phyloP scores from a whole-genome alignment of 2,329 filamentous ascomycete genomes.

The Claviceps paspali region DNA sequence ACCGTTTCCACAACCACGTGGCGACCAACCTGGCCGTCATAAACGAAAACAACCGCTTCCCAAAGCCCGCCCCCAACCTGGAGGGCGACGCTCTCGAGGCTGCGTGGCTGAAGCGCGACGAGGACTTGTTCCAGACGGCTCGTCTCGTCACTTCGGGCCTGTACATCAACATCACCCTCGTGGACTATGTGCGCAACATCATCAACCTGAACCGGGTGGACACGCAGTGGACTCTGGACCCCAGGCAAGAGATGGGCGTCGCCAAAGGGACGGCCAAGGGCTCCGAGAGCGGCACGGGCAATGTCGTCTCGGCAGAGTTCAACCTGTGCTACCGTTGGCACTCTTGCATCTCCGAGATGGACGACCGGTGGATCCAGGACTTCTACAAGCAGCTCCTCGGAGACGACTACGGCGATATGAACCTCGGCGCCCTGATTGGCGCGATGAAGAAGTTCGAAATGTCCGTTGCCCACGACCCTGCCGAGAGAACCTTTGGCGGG shows the following conservation, averaged over 20 bases:
- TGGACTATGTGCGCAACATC: constrained; percentile 68
- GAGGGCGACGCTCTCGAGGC: constrained; percentile 31
- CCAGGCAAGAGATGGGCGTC: constrained; percentile 51
- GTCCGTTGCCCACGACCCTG: constrained; percentile 48
- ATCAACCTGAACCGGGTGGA: constrained; percentile 43
- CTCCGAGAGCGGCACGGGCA: constrained; percentile 59
- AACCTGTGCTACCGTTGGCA: constrained; percentile 84
- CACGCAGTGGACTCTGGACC: constrained; percentile 70
- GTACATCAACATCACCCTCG: constrained; percentile 64
- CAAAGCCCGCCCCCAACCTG: constrained; percentile 38
- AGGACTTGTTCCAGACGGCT: constrained; percentile 67
- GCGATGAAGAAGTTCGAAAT: constrained; percentile 49
- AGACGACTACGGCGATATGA: constrained; percentile 38
- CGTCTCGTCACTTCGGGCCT: constrained; percentile 59
- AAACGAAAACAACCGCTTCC: constrained; percentile 71
- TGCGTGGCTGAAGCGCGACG: constrained; percentile 54
- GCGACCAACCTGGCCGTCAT: constrained; percentile 68
- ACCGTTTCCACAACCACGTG: constrained; percentile 76
- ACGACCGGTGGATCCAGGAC: constrained; percentile 67
- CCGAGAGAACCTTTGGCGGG: constrained; percentile 50
- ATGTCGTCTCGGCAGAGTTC: constrained; percentile 77
- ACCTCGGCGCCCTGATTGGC: constrained; percentile 42
- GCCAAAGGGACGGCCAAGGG: constrained; percentile 36
- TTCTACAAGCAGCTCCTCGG: constrained; percentile 48
- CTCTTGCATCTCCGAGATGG: constrained; percentile 53